Conservation (phyloP, 164 flowering plant genomes). For the Akebia trifoliata region DNA sequence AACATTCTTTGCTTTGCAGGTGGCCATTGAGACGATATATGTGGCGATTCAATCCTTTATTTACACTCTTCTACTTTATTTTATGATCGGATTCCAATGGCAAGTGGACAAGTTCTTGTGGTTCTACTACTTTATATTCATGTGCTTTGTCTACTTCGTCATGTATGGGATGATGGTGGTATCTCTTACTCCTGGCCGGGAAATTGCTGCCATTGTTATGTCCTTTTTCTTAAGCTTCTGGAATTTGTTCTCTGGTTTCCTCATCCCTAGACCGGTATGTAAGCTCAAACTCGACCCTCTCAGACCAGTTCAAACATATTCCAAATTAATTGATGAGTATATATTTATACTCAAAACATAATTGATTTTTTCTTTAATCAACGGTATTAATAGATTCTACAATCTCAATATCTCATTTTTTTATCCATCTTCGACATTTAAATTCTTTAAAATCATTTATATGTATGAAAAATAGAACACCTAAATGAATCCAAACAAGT, state of each 20-base stretch:
- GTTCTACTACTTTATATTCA: conserved; percentile 48
- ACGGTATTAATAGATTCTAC: too few species aligned
- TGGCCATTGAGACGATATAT: conserved; percentile 43
- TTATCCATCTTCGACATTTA: too few species aligned
- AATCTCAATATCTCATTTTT: too few species aligned
- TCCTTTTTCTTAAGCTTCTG: conserved; percentile 49
- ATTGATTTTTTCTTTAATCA: too few species aligned
- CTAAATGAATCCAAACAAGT: too few species aligned
- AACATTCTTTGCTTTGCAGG: conserved; percentile 25
- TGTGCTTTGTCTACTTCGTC: conserved; percentile 42
- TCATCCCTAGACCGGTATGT: conserved; percentile 43
- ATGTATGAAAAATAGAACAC: too few species aligned
- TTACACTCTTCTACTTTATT: conserved; percentile 40
- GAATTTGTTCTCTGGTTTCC: conserved; percentile 60
- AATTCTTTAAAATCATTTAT: too few species aligned
- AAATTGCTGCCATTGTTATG: conserved; percentile 44
- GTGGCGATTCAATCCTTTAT: conserved; percentile 35
- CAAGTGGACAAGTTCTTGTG: conserved; percentile 32
- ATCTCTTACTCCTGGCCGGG: conserved; percentile 43
- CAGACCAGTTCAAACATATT: background rate
- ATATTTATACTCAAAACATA: too few species aligned
- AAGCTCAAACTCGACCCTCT: background rate
- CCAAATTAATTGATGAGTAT: too few species aligned
- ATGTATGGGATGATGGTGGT: conserved; percentile 50
- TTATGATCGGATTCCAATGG: conserved; percentile 51